Percentiles rank a stretch among this genome's conserved stretches.
phyloP scores from a whole-genome alignment of 176 grass and related monocot genomes.

The Panicum miliaceum region DNA sequence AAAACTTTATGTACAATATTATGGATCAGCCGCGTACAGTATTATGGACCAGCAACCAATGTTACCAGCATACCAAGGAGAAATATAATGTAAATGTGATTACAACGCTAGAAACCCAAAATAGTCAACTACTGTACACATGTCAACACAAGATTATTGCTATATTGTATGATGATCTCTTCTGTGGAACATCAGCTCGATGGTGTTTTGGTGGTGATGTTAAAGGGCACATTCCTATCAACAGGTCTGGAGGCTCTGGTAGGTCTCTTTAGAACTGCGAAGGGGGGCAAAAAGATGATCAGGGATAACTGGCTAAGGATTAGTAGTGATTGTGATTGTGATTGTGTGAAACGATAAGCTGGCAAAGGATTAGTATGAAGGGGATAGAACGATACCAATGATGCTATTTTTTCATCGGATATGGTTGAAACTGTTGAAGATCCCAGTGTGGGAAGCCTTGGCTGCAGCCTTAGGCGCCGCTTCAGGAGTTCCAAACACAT shows the following conservation, averaged over 20 bases:
- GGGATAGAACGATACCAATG: conserved; percentile 3
- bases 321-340: background rate
- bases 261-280: conserved; percentile 13
- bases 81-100: background rate
- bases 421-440: conserved; percentile 64
- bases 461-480: conserved; percentile 43
- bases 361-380: background rate
- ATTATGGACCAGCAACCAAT: conserved; percentile 12
- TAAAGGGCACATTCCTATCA: background rate
- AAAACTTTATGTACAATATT: background rate
- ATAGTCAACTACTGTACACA: conserved; percentile 18
- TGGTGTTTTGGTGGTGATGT: background rate
- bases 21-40: background rate
- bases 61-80: conserved; percentile 28
- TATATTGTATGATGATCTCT: conserved; percentile 6
- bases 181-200: background rate
- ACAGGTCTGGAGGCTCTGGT: conserved; percentile 11
- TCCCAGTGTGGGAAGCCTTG: conserved; percentile 46
- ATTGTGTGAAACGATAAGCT: conserved; percentile 9
- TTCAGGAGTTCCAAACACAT: conserved; percentile 60
- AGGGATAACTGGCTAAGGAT: background rate
- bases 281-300: background rate
- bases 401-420: conserved; percentile 48
- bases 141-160: background rate
- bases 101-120: background rate